phyloP scores from a whole-genome alignment of 768 basidiomycete species.

The Ephemerocybe angulata region DNA sequence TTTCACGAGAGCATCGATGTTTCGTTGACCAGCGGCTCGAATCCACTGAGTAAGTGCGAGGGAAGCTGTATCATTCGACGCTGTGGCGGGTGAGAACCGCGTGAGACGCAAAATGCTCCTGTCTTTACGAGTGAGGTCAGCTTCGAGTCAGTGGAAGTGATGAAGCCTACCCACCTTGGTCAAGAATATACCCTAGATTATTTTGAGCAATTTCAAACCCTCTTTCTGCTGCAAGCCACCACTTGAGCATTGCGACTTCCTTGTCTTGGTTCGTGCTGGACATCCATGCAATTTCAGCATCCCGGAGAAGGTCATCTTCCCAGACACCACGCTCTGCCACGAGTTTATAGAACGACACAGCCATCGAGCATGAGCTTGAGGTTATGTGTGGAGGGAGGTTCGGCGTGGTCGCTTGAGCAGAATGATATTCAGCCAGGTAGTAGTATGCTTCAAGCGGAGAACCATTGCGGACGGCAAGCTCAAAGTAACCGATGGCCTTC shows the following conservation, averaged over 20 bases:
- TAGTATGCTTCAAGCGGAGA: slow-evolving; percentile 95
- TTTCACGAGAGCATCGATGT: slow-evolving; percentile 96
- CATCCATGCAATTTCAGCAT: slow-evolving; percentile 77
- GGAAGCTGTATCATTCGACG: slow-evolving; percentile 78
- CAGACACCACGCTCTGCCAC: slow-evolving; percentile 90
- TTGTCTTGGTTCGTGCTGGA: slow-evolving; percentile 66
- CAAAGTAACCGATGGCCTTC: slow-evolving; percentile 70
- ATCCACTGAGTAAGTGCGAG: slow-evolving; percentile 92
- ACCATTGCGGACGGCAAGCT: slow-evolving; percentile 79
- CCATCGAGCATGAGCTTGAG: slow-evolving; percentile 80
- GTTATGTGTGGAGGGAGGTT: slow-evolving; percentile 44
- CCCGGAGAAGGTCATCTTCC: slow-evolving; percentile 75
- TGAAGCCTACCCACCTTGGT: slow-evolving; percentile 62
- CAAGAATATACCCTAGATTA: slow-evolving; percentile 88
- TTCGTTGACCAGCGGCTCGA: slow-evolving; percentile 87
- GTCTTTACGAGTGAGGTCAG: slow-evolving; percentile 38
- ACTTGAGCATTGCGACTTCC: slow-evolving; percentile 83
- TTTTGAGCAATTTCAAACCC: slow-evolving; percentile 93
- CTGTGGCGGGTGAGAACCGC: slow-evolving; percentile 63
- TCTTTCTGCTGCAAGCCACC: slow-evolving; percentile 93
- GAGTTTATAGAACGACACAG: slow-evolving; percentile 90
- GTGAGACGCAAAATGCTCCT: slow-evolving; percentile 66
- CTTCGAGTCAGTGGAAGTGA: not conserved
- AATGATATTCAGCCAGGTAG: slow-evolving; percentile 83
- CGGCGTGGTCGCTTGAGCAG: slow-evolving; percentile 46